Evolutionary conservation across 2,329 filamentous ascomycete genomes (phyloP).

Genomic region (Pseudogymnoascus sp.): DNA sequence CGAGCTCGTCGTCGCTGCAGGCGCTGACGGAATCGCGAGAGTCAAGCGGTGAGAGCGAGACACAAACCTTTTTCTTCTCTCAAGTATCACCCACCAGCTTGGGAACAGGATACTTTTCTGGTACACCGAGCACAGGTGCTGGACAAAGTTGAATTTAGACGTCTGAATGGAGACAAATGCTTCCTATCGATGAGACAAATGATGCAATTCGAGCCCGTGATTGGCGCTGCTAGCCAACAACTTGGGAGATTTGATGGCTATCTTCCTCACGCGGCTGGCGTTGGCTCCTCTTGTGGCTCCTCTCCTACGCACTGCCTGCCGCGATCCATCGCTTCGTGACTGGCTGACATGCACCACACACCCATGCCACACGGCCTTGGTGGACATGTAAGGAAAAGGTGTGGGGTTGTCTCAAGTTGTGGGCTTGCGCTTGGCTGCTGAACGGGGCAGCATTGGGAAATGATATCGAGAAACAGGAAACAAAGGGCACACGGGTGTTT

Average conservation of each 20-base stretch:
- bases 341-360: background rate
- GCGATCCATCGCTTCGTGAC: background rate
- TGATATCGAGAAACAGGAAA: conserved; percentile 3
- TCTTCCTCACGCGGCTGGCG: background rate
- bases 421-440: conserved; percentile 2
- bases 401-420: conserved; percentile 3
- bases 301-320: background rate
- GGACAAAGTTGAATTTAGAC: background rate
- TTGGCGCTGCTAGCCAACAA: background rate
- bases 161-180: background rate
- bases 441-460: background rate
- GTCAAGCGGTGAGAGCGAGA: background rate
- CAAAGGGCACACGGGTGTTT: background rate
- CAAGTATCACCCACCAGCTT: background rate
- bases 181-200: background rate
- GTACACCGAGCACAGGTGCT: background rate
- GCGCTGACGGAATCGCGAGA: background rate
- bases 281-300: background rate
- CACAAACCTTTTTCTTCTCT: background rate
- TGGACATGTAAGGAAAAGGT: background rate
- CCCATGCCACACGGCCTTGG: conserved; percentile 3
- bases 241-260: conserved; percentile 2
- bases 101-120: background rate
- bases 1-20: conserved; percentile 1
- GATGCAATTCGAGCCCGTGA: background rate